phyloP scores from a whole-genome alignment of 2,329 filamentous ascomycete genomes.

The Xylaria arbuscula region DNA sequence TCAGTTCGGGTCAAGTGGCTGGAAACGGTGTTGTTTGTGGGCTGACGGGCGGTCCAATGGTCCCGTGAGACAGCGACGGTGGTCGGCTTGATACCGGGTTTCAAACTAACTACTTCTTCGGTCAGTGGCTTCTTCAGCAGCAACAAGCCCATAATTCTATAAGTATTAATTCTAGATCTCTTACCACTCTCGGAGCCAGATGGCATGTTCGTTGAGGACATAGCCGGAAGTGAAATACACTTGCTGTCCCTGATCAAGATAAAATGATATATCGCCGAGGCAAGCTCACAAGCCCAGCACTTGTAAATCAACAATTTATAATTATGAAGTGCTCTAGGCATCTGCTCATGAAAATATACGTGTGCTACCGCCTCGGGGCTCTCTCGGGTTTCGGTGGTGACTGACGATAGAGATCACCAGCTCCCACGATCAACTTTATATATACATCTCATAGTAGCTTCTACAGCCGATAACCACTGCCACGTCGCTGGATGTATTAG shows the following conservation, averaged over 20 bases:
- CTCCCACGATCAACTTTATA: constrained; percentile 13
- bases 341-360: background rate
- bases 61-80: constrained; percentile 29
- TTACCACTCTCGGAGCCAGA: background rate
- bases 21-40: background rate
- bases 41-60: constrained; percentile 25
- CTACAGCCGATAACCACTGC: background rate
- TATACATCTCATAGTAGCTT: background rate
- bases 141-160: background rate
- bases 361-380: background rate
- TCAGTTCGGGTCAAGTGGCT: constrained; percentile 17
- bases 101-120: background rate
- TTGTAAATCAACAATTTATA: background rate
- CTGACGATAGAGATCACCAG: background rate
- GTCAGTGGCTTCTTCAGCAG: background rate
- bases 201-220: constrained; percentile 1
- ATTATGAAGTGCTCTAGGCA: background rate
- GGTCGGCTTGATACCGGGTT: constrained; percentile 8
- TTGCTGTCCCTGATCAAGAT: background rate
- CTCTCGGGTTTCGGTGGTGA: background rate
- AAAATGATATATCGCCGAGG: background rate
- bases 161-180: background rate
- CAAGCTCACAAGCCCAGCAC: background rate
- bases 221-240: background rate
- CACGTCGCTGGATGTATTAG: background rate